Evolutionary conservation across 1,284 basidiomycete species (phyloP).

Genomic region (Cryptococcus sp.): DNA sequence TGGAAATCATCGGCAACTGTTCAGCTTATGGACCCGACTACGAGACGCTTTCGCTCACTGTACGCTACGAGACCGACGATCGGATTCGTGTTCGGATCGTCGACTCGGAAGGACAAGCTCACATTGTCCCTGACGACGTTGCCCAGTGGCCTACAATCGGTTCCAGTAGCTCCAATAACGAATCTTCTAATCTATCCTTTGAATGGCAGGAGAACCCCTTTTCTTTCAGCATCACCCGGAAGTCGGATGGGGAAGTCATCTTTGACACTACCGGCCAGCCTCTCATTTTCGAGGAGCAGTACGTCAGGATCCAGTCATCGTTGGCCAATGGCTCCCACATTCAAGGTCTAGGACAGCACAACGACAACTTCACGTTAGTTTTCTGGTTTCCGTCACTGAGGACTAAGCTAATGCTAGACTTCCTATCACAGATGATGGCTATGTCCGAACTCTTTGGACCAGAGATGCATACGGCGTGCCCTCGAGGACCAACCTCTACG

Average conservation of each 20-base stretch:
- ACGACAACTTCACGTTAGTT: conserved; percentile 44
- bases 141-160: conserved; percentile 55
- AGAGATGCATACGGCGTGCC: conserved; percentile 21
- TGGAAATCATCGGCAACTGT: conserved; percentile 51
- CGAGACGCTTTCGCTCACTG: conserved; percentile 55
- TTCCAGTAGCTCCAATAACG: conserved; percentile 2
- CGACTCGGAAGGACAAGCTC: conserved; percentile 57
- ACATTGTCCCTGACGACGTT: conserved; percentile 63
- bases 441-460: conserved; percentile 27
- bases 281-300: conserved; percentile 76
- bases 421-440: not conserved
- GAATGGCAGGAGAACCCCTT: conserved; percentile 64
- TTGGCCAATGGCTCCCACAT: conserved; percentile 57
- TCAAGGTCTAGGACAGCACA: conserved; percentile 71
- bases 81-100: conserved; percentile 66
- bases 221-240: conserved; percentile 70
- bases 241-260: conserved; percentile 51
- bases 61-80: conserved; percentile 23
- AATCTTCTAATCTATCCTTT: conserved; percentile 47
- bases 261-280: conserved; percentile 66
- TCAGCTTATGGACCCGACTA: conserved; percentile 69
- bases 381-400: conserved; percentile 5
- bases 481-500: conserved; percentile 20
- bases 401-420: conserved; percentile 15
- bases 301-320: conserved; percentile 56